phyloP scores from a whole-genome alignment of 148 eudicot species.

The Camellia sinensis region DNA sequence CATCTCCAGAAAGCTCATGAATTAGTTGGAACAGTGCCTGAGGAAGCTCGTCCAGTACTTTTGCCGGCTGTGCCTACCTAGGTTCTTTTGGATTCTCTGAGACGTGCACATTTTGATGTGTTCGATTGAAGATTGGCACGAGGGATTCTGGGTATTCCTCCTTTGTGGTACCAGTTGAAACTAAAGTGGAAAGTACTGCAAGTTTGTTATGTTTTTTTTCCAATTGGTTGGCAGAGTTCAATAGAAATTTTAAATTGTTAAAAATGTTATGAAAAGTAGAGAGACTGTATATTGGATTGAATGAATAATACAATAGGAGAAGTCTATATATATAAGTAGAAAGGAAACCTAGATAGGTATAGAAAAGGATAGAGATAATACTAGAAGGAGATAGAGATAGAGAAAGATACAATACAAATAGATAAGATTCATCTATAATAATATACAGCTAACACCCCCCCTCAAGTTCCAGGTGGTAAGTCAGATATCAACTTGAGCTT shows the following conservation, averaged over 20 bases:
- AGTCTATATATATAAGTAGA: too few relatives aligned
- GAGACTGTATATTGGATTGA: too few relatives aligned
- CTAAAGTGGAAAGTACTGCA: conserved; percentile 74
- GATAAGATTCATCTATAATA: too few relatives aligned
- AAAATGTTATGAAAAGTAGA: too few relatives aligned
- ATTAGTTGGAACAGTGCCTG: conserved; percentile 61
- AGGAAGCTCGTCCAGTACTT: conserved; percentile 69
- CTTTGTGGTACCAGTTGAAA: conserved; percentile 78
- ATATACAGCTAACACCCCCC: too few relatives aligned
- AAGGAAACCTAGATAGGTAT: too few relatives aligned
- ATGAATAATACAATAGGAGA: too few relatives aligned
- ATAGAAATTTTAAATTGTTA: background rate
- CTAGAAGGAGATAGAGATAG: too few relatives aligned
- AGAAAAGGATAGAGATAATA: too few relatives aligned
- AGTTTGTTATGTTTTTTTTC: background rate
- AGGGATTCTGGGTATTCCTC: conserved; percentile 76
- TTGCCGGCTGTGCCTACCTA: conserved; percentile 84
- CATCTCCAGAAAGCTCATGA: conserved; percentile 82
- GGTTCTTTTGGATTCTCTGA: conserved; percentile 64
- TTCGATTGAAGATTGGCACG: conserved; percentile 66
- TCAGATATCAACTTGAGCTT: too few relatives aligned
- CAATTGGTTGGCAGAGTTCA: background rate
- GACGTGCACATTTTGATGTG: conserved; percentile 74
- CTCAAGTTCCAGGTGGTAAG: too few relatives aligned
- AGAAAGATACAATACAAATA: too few relatives aligned